These are phyloP conservation scores for Lenzites betulinus DNA, from an alignment of 768 basidiomycete genomes.

Conservation along the genomic window DNA sequence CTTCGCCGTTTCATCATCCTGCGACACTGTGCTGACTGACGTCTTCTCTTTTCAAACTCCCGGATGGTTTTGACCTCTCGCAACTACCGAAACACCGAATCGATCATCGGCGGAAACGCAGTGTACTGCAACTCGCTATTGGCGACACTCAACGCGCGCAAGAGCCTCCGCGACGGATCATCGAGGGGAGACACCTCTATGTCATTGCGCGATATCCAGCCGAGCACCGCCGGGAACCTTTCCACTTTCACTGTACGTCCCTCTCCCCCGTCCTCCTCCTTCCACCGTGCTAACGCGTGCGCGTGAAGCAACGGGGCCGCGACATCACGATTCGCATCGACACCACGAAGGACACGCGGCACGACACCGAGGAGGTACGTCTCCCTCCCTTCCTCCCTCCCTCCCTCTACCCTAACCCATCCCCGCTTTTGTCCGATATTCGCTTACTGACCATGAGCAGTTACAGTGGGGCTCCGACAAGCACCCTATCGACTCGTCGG, in stretches of 20 bases:
- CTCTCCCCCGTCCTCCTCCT: no score
- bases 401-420: no score
- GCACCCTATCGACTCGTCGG: conserved; percentile 9
- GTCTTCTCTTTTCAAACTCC: not conserved
- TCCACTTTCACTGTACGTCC: conserved; percentile 37
- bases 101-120: no score
- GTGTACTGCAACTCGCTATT: conserved; percentile 59
- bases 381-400: not conserved
- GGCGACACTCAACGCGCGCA: conserved; percentile 52
- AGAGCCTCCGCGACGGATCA: conserved; percentile 16
- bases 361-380: conserved; percentile 32
- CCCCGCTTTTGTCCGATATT: no score
- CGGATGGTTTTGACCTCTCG: not conserved
- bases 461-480: conserved; percentile 14
- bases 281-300: not conserved
- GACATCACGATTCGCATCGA: conserved; percentile 70
- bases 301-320: conserved; percentile 8
- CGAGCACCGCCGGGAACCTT: conserved; percentile 18
- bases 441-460: not conserved
- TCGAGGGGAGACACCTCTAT: conserved; percentile 15
- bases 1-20: not conserved
- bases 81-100: not conserved
- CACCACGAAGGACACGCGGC: conserved; percentile 54
- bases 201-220: conserved; percentile 19
- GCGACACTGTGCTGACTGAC: not conserved